Conservation (phyloP, 176 grass and related monocot genomes). For the Paspalum notatum region DNA sequence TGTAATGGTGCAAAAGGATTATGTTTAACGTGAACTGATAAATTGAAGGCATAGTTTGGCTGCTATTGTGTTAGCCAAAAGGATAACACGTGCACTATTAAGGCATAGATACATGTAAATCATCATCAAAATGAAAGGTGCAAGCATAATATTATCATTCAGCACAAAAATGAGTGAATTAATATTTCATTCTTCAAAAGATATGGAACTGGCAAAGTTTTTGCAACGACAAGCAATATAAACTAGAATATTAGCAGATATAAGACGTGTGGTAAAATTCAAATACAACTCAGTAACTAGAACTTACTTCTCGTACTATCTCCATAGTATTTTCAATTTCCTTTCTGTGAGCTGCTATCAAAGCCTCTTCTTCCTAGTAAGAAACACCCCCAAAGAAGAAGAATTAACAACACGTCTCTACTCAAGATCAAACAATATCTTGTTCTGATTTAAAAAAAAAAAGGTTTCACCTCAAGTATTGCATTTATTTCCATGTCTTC, state of each 20-base stretch:
- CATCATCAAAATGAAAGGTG: neutral
- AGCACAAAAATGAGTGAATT: neutral
- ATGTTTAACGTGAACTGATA: neutral
- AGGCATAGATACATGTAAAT: neutral
- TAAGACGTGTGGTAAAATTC: neutral
- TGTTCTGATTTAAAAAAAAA: neutral
- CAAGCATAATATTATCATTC: neutral
- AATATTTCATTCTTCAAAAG: neutral
- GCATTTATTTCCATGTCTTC: conserved; percentile 91
- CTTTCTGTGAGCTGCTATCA: conserved; percentile 97
- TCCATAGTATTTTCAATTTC: conserved; percentile 99
- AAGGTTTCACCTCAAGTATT: conserved; percentile 79
- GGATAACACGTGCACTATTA: neutral
- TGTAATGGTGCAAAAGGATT: neutral
- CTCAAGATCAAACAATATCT: conserved; percentile 17
- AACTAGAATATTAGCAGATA: neutral
- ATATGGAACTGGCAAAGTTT: conserved; percentile 13
- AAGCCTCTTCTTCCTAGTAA: conserved; percentile 86
- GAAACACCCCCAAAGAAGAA: conserved; percentile 26
- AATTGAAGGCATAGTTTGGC: neutral
- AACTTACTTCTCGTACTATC: conserved; percentile 96
- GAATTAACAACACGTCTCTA: conserved; percentile 15
- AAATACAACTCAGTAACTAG: neutral
- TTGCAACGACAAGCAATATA: neutral
- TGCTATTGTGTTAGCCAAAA: neutral